Evolutionary conservation across 768 basidiomycete species (phyloP).

Genomic region (Cystoderma amianthinum): DNA sequence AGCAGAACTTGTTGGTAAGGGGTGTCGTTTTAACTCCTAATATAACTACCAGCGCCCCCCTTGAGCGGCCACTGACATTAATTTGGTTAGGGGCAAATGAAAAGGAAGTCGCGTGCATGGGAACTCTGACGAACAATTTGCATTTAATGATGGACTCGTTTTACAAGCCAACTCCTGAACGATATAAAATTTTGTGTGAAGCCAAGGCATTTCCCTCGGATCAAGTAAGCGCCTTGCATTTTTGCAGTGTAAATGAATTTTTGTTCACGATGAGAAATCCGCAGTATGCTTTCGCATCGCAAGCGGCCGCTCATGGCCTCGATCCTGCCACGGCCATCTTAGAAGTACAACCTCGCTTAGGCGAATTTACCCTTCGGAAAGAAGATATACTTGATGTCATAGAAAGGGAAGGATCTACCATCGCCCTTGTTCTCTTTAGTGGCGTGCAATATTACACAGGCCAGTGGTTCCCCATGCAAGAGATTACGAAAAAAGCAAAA

Average conservation of each 20-base stretch:
- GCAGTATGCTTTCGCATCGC: constrained; percentile 96
- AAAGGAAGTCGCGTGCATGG: constrained; percentile 93
- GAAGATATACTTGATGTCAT: constrained; percentile 82
- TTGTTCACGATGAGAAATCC: neutral
- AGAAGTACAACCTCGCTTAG: constrained; percentile 71
- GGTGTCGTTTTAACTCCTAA: constrained; percentile 5
- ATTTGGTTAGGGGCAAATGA: constrained; percentile 63
- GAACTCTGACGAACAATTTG: constrained; percentile 90
- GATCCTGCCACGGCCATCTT: constrained; percentile 69
- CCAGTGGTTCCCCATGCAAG: constrained; percentile 85
- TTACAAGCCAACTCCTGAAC: constrained; percentile 78
- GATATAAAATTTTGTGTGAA: constrained; percentile 95
- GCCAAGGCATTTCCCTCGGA: constrained; percentile 94
- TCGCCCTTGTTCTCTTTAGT: constrained; percentile 88
- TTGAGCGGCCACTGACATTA: constrained; percentile 12
- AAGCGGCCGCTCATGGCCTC: constrained; percentile 73
- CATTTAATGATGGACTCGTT: constrained; percentile 94
- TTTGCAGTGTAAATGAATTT: constrained; percentile 4
- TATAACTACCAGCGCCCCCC: constrained; percentile 6
- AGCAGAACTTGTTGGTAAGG: constrained; percentile 77
- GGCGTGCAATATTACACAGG: constrained; percentile 98
- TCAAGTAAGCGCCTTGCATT: constrained; percentile 49
- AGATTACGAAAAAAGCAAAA: constrained; percentile 79
- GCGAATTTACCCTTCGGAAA: constrained; percentile 81
- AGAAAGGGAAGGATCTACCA: constrained; percentile 61